Base-by-base conservation (phyloP, 164 flowering plant genomes). In the Liriodendron chinense region DNA sequence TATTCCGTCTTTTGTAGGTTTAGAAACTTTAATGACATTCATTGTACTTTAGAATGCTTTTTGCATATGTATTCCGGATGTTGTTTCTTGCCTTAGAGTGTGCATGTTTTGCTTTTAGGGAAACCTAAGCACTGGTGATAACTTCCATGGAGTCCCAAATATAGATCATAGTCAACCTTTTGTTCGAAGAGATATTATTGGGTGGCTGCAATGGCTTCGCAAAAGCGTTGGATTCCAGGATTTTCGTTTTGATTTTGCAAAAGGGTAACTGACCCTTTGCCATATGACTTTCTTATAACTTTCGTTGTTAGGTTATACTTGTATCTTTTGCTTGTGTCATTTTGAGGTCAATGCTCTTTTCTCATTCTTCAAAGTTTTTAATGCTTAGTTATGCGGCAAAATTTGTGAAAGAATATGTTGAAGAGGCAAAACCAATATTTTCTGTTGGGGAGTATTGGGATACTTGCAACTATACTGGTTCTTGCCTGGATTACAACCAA, bases 401-500 rank as follows among this genome's bases (percentile, higher is more conserved):
- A 74, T 94, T 82, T 86, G 98, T 88, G 72, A 93, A 89, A 80
- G 95, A 94, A 70, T 93, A 93, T 71, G 88, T 91, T 75, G 93
- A 90, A 78, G 86, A 80, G 73, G 86, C 97, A 43, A 90, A 85
- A 80, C 98, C 98, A 65, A 50, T 92, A 69, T 90, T 94, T 84
- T 89, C 92, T 80, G 92, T 94, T 76, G 98, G 98, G 22, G 98
- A 94, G 79, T 91, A 89, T 64, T 94, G 98, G 98, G 97, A 94
- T 82, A 85, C 96, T 73, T 94, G 98, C 87, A 93, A 84, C 76
- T 94, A 94, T 81, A 66, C 78, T 68, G 74, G 80, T 69, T 10
- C 47, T 47, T 75, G 73, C 70, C 83, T 93, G 90, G 97, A 92
- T 63, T 93, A 93, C 82, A 93, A 93, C 73, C 98, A 94, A 92